Evolutionary conservation across 306 rosid species (phyloP).

Genomic region (Delonix regia): DNA sequence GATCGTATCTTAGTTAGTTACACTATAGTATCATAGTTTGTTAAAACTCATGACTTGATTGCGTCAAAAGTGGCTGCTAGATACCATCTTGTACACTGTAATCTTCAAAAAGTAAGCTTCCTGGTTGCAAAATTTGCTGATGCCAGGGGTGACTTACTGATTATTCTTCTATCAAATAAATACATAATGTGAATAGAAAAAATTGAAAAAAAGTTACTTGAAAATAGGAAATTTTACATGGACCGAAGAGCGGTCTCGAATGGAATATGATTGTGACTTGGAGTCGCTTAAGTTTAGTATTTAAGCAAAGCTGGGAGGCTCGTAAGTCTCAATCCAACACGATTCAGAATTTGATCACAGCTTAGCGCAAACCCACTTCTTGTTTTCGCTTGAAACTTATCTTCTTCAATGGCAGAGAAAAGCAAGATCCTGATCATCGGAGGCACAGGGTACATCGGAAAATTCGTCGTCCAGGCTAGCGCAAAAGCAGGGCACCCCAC

Average conservation of each 20-base stretch:
- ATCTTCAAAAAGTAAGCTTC: too few relatives aligned
- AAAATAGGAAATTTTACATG: too few relatives aligned
- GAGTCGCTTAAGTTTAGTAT: not conserved
- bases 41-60: too few relatives aligned
- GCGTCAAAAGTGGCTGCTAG: not conserved
- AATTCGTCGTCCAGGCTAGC: conserved; percentile 47
- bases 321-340: not conserved
- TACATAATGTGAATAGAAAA: too few relatives aligned
- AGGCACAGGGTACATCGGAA: conserved; percentile 44
- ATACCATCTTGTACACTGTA: not conserved
- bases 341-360: not conserved
- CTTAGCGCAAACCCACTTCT: conserved; percentile 2
- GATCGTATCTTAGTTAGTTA: too few relatives aligned
- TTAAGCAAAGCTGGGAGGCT: not conserved
- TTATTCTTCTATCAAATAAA: not conserved
- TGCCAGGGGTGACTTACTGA: not conserved
- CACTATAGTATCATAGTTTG: too few relatives aligned
- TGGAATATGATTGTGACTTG: too few relatives aligned
- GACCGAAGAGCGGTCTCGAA: too few relatives aligned
- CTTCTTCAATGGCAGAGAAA: conserved; percentile 36
- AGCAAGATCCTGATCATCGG: conserved; percentile 48
- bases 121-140: not conserved
- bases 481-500: conserved; percentile 48
- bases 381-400: not conserved
- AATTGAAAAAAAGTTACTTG: too few relatives aligned